phyloP scores from a whole-genome alignment of 2,329 filamentous ascomycete species.

The Ceratocystis cubensis region DNA sequence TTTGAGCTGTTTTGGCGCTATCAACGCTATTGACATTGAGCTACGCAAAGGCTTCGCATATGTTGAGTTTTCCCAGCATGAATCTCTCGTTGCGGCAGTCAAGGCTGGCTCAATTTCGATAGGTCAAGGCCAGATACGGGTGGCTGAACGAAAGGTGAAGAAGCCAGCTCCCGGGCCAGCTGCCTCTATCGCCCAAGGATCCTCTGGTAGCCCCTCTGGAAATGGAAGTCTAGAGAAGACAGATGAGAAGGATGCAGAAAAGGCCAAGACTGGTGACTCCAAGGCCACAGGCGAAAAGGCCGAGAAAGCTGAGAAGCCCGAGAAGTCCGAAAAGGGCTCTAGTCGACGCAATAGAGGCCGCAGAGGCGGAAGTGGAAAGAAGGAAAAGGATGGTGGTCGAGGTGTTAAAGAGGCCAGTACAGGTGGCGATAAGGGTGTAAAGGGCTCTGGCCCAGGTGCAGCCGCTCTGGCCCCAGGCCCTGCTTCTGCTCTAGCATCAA shows the following conservation, averaged over 20 bases:
- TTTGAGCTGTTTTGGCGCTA: conserved; percentile 58
- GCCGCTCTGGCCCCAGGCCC: not conserved
- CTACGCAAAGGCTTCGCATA: conserved; percentile 92
- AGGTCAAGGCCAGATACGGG: conserved; percentile 73
- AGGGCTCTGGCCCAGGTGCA: not conserved
- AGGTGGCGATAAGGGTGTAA: conserved; percentile 22
- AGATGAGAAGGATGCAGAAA: not conserved
- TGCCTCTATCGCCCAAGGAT: conserved; percentile 20
- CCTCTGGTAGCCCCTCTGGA: conserved; percentile 11
- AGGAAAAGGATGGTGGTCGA: conserved; percentile 1
- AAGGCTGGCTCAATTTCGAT: conserved; percentile 69
- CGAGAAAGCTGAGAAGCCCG: conserved; percentile 21
- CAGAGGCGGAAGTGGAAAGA: conserved; percentile 22
- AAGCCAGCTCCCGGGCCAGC: conserved; percentile 25
- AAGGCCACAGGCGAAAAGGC: conserved; percentile 23
- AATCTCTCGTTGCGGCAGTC: conserved; percentile 64
- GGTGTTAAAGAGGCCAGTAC: conserved; percentile 22
- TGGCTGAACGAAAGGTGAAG: conserved; percentile 66
- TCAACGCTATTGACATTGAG: conserved; percentile 79
- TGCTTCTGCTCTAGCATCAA: not conserved
- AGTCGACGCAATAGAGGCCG: conserved; percentile 24
- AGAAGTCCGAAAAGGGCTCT: conserved; percentile 25
- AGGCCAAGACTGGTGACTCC: not conserved
- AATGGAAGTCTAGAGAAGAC: not conserved
- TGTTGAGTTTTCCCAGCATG: conserved; percentile 68